These are phyloP conservation scores for Backusella westeae DNA, from an alignment of 192 early-diverging fungal genomes.

Conservation along the genomic window DNA sequence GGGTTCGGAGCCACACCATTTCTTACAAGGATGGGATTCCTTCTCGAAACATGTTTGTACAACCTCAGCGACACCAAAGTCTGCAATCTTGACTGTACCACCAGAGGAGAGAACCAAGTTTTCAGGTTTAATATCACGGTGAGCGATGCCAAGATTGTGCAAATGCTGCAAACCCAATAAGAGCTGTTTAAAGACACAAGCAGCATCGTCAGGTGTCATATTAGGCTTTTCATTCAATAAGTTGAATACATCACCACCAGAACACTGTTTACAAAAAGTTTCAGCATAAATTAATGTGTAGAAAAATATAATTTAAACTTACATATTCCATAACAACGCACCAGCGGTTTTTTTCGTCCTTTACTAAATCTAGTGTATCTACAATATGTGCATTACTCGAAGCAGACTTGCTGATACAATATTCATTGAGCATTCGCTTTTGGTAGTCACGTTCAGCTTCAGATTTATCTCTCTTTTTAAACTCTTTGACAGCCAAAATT, in stretches of 20 bases:
- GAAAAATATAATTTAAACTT: constrained; percentile 18
- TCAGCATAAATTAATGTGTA: not conserved
- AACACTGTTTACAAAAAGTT: constrained; percentile 59
- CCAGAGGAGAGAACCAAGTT: constrained; percentile 85
- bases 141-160: constrained; percentile 95
- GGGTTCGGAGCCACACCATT: constrained; percentile 92
- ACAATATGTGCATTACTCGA: constrained; percentile 91
- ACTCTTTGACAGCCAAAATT: constrained; percentile 94
- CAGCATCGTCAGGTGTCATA: constrained; percentile 67
- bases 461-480: constrained; percentile 75
- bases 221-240: constrained; percentile 71
- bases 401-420: constrained; percentile 92
- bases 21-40: constrained; percentile 72
- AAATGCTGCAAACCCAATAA: constrained; percentile 86
- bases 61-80: constrained; percentile 97
- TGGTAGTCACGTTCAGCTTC: constrained; percentile 94
- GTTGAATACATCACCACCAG: constrained; percentile 91
- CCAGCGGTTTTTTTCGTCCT: constrained; percentile 86
- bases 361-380: constrained; percentile 91
- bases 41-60: constrained; percentile 85
- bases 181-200: constrained; percentile 96
- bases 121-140: constrained; percentile 82
- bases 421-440: constrained; percentile 94
- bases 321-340: constrained; percentile 76
- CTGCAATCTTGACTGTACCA: constrained; percentile 90